Base-by-base conservation (phyloP, 345 rosid species). In the Eucalyptus dawsonii region DNA sequence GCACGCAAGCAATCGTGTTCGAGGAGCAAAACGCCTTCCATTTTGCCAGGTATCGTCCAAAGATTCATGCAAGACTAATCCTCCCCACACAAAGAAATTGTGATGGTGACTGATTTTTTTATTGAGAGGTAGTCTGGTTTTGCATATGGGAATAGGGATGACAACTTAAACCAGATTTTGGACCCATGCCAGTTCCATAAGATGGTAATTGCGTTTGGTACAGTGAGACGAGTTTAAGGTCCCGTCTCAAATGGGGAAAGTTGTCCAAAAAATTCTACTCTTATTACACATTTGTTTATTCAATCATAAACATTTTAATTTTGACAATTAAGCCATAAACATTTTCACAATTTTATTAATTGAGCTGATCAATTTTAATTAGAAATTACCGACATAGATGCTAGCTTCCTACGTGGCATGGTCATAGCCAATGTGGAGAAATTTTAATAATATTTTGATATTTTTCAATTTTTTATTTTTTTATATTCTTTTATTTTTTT, bases 391-490 rank as follows among this genome's bases (percentile, higher is more conserved):
- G 27, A 56, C 13, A 56, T 56, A 16, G 1, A 56, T 54, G 3
- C 0, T 22, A 22, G 4, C 5, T 25, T 56, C 29, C 1, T 24
- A 21, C 0, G 29, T 22, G 62, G 29, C 29, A 9, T 56, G 29
- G 13, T 56, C 1, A 9, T 0, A 22, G 29, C 3, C 6, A 56
- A 56, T 24, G 29, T 24, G 6, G 3, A 56, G 12, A 56, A 56
- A 22, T 24, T 56, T 56, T 56, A 9, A 56, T 56, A 24, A 56
- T 56, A 56, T 9, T 56, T 22, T 56, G 5, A 2, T 2, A 22
- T 56, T 56, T 56, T 9, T 9, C 3, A 1, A 22, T 56, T 56
- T 54, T 54, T 54, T 8, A 21, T 8, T 54, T 54, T 54, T 7
- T 53, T 3, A 53, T 53, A 19, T 53, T 19, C 5, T 53, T 53